Conservation (phyloP, 495 filamentous ascomycete genomes). For the Xylaria castorea region DNA sequence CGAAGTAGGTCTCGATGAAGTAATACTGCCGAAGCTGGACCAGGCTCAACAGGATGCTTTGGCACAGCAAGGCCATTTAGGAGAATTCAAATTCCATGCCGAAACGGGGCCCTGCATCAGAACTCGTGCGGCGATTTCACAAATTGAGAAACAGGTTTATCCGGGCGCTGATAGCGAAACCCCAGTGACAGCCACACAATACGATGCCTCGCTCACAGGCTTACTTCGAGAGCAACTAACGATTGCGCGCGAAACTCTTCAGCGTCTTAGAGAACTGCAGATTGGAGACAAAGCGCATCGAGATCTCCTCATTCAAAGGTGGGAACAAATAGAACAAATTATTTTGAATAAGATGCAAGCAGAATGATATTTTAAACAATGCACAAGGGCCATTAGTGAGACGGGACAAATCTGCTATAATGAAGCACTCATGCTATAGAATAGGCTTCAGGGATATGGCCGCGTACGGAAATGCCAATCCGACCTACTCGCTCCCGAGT, state of each 20-base stretch:
- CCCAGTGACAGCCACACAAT: background rate
- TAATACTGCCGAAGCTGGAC: too few species aligned
- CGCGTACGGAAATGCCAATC: background rate
- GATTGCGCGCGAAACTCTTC: background rate
- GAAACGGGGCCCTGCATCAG: too few species aligned
- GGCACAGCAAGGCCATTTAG: too few species aligned
- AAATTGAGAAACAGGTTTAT: too few species aligned
- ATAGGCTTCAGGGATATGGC: background rate
- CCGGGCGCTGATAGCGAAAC: background rate
- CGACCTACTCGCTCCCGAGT: background rate
- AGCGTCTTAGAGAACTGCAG: background rate
- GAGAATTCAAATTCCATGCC: too few species aligned
- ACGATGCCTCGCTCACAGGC: background rate
- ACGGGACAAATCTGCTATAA: background rate
- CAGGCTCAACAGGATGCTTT: too few species aligned
- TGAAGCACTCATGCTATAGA: background rate
- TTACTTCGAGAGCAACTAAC: background rate
- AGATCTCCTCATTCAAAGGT: background rate
- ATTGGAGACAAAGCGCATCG: background rate
- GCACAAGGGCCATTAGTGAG: background rate
- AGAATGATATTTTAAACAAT: background rate
- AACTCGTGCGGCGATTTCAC: too few species aligned
- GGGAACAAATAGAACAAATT: background rate
- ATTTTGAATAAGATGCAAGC: background rate
- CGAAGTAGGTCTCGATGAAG: too few species aligned